Percentiles rank a stretch among this genome's conserved stretches.
These are phyloP conservation scores for Trichophaea hybrida DNA, from an alignment of 2,329 filamentous ascomycete species.

Conservation along the genomic window DNA sequence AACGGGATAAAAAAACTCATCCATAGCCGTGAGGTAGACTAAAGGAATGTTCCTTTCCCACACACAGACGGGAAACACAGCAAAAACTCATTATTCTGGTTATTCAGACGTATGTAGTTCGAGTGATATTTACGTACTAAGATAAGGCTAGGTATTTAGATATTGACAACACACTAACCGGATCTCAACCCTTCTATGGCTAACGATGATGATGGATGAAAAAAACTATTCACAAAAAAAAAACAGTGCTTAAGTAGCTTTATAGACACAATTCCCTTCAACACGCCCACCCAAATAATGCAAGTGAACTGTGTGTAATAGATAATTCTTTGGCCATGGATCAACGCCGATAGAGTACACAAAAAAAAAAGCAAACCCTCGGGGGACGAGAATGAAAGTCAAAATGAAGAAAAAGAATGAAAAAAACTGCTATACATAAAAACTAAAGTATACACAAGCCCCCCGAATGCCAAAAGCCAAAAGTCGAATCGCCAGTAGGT, in stretches of 20 bases:
- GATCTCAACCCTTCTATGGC: no score
- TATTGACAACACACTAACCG: no score
- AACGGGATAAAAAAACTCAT: no score
- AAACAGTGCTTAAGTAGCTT: conserved; percentile 1
- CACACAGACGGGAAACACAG: no score
- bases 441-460: not conserved
- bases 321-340: not conserved
- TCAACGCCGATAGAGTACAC: conserved; percentile 11
- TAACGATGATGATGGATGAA: not conserved
- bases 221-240: conserved; percentile 6
- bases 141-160: no score
- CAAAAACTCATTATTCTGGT: no score
- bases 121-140: no score
- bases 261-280: conserved; percentile 1
- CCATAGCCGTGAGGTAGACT: no score
- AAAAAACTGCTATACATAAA: conserved; percentile 17
- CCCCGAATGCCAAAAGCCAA: not conserved
- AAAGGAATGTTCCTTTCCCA: no score
- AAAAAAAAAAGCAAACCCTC: conserved; percentile 3
- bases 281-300: conserved; percentile 6
- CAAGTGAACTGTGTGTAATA: conserved; percentile 3
- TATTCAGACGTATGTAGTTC: no score
- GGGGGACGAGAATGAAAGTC: not conserved
- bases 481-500: not conserved
- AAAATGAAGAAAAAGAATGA: conserved; percentile 9